Base-by-base conservation (phyloP, 2,329 filamentous ascomycete species). In the Xylariaceae sp. region DNA sequence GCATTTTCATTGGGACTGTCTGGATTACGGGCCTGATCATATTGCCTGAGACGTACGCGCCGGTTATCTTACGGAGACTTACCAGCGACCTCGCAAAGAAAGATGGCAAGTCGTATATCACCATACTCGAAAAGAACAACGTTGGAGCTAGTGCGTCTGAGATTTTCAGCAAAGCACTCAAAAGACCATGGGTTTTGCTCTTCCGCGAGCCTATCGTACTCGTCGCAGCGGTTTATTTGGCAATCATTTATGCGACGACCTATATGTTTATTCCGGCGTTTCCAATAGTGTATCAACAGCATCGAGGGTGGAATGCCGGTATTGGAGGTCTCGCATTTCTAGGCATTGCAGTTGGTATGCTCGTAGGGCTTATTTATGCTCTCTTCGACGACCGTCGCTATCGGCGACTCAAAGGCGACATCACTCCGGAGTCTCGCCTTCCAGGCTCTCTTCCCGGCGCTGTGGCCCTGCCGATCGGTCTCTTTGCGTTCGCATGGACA, bases 401-500 rank as follows among this genome's bases (percentile, higher is more conserved):
- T 60, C 60, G 59, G 33, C 68, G 59, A 52, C 61, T 71, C 55
- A 69, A 68, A 7, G 81, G 82, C 1, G 75, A 77, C 42, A 81
- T 82, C 1, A 78, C 84, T 0, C 81, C 85, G 0, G 86, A 89
- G 66, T 76, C 82, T 11, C 76, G 86, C 18, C 71, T 90, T 1
- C 77, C 80, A 0, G 74, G 79, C 6, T 76, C 76, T 44, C 76
- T 87, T 53, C 62, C 87, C 31, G 86, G 84, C 9, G 78, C 78
- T 11, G 63, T 86, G 17, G 70, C 76, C 4, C 69, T 89, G 2
- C 85, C 85, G 3, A 61, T 82, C 17, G 80, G 82, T 3, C 69
- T 87, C 15, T 85, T 87, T 71, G 82, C 80, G 75, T 85, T 86
- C 58, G 83, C 82, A 1, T 87, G 83, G 83, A 86, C 83, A 0